A percentile compares a stretch with the other conserved stretches of the same genome.
Conservation (phyloP, 2,329 filamentous ascomycete species). For the Dactylellina leptospora region DNA sequence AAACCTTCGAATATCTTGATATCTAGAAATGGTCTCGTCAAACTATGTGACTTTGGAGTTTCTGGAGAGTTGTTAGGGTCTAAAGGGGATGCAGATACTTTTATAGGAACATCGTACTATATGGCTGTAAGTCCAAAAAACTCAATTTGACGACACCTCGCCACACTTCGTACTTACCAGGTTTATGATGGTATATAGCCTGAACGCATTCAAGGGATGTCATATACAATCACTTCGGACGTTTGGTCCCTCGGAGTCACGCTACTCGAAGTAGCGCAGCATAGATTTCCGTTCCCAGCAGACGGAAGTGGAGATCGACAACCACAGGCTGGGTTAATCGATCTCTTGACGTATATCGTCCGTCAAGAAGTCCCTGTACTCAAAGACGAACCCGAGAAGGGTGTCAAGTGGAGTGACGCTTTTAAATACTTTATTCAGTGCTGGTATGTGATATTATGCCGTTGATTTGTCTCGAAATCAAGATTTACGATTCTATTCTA, state of each 20-base stretch:
- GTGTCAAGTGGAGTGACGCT: constrained; percentile 92
- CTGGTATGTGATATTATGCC: constrained; percentile 73
- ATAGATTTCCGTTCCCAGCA: constrained; percentile 96
- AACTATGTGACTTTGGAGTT: constrained; percentile 97
- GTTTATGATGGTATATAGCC: constrained; percentile 64
- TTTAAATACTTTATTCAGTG: constrained; percentile 99
- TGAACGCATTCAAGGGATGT: constrained; percentile 95
- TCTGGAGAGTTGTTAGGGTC: constrained; percentile 92
- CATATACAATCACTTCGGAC: constrained; percentile 97
- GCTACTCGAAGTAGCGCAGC: constrained; percentile 97
- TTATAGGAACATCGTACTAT: constrained; percentile 98
- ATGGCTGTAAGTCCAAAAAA: constrained; percentile 71
- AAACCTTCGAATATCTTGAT: constrained; percentile 97
- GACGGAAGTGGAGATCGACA: constrained; percentile 73
- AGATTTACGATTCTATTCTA: not conserved
- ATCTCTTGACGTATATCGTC: constrained; percentile 96
- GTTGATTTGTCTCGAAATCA: not conserved
- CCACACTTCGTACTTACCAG: not conserved
- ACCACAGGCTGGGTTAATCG: constrained; percentile 88
- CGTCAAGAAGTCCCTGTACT: constrained; percentile 92
- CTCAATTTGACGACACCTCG: not conserved
- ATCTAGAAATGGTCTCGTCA: constrained; percentile 90
- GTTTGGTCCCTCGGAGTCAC: constrained; percentile 98
- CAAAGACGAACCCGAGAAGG: constrained; percentile 89
- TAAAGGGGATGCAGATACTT: constrained; percentile 97